phyloP scores from a whole-genome alignment of 78 protist species.

The Chrysochromulina tobinii region DNA sequence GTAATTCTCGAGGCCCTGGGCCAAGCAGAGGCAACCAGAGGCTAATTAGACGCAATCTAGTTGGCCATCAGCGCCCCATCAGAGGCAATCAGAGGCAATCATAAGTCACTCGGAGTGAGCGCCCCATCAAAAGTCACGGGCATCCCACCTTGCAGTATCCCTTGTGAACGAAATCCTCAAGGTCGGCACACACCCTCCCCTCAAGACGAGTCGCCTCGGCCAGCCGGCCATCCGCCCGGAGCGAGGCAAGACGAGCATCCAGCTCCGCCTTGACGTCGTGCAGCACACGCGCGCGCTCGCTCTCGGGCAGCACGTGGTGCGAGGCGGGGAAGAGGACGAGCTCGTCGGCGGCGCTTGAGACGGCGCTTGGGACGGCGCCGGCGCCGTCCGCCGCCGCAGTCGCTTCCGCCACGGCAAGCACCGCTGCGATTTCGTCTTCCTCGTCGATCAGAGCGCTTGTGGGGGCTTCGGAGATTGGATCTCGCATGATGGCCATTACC shows the following conservation, averaged over 20 bases:
- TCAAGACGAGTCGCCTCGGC: conserved; percentile 13
- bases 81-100: too few relatives aligned
- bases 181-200: not conserved
- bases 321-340: conserved; percentile 23
- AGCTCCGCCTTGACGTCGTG: not conserved
- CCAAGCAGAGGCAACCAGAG: too few relatives aligned
- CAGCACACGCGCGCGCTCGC: not conserved
- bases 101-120: too few relatives aligned
- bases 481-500: too few relatives aligned
- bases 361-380: not conserved
- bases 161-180: not conserved
- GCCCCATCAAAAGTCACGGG: too few relatives aligned
- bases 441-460: too few relatives aligned
- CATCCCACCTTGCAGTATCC: not conserved
- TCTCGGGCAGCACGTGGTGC: not conserved
- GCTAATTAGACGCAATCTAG: too few relatives aligned
- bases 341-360: not conserved
- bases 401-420: too few relatives aligned
- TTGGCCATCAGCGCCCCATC: too few relatives aligned
- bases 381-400: not conserved
- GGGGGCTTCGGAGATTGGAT: too few relatives aligned
- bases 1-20: conserved; percentile 38
- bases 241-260: not conserved
- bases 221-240: not conserved
- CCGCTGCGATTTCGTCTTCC: too few relatives aligned